Evolutionary conservation across 352 stramenopile species (phyloP).

Genomic region (Phytophthora syringae): DNA sequence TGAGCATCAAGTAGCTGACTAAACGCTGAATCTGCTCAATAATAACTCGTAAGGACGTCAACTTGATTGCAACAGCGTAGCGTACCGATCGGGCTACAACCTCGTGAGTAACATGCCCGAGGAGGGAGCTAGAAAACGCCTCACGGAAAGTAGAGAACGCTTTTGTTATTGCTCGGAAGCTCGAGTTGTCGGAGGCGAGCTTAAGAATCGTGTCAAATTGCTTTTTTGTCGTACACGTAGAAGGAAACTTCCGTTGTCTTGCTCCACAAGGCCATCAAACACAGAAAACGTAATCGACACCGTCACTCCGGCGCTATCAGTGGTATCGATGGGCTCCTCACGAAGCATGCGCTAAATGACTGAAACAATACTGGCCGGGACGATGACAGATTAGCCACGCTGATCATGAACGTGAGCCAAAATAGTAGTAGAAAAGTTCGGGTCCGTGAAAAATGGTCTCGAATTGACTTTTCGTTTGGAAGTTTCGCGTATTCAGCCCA

Average conservation of each 20-base stretch:
- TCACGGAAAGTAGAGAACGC: not conserved
- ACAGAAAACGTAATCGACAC: not conserved
- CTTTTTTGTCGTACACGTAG: not conserved
- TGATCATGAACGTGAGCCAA: not conserved
- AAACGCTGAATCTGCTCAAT: too few species aligned
- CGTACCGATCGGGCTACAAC: not conserved
- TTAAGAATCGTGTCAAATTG: not conserved
- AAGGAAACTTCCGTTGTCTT: not conserved
- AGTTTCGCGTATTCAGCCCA: not conserved
- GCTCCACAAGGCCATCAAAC: not conserved
- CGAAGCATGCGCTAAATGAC: not conserved
- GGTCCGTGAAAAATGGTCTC: not conserved
- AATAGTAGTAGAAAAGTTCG: not conserved
- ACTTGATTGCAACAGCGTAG: not conserved
- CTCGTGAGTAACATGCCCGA: not conserved
- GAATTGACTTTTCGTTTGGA: not conserved
- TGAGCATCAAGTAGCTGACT: too few species aligned
- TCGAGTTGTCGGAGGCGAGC: not conserved
- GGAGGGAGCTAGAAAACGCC: not conserved
- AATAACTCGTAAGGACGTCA: not conserved
- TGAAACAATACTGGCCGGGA: not conserved
- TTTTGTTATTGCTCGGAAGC: not conserved
- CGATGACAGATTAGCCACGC: not conserved
- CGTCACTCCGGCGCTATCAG: not conserved
- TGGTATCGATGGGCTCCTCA: not conserved